Evolutionary conservation across 208 protist species (phyloP).

Genomic region (Kentomonas sorsogonicus): DNA sequence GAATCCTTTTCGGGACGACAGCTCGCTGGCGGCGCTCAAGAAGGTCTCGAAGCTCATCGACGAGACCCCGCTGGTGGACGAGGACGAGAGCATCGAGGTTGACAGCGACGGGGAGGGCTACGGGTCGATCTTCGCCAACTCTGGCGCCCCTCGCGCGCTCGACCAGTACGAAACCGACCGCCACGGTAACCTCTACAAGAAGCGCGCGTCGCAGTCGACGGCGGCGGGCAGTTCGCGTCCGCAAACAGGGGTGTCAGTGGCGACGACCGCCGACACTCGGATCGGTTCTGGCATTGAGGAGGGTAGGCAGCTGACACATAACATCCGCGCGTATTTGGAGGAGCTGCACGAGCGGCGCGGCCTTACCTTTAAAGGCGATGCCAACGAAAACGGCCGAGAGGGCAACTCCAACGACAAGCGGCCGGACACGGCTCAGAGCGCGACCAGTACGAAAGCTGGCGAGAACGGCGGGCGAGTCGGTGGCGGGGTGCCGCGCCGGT

Average conservation of each 20-base stretch:
- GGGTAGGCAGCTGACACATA: slow-evolving; percentile 43
- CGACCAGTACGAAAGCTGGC: neutral
- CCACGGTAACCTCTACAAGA: neutral
- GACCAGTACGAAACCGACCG: neutral
- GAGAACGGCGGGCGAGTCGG: neutral
- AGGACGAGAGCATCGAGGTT: slow-evolving; percentile 46
- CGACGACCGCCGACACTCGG: neutral
- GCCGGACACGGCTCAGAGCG: neutral
- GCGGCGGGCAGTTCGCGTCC: neutral
- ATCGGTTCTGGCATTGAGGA: neutral
- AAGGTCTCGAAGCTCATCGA: slow-evolving; percentile 47
- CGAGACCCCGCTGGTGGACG: slow-evolving; percentile 44
- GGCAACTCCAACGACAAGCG: neutral
- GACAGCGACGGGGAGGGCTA: slow-evolving; percentile 86
- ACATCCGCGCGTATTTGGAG: slow-evolving; percentile 54
- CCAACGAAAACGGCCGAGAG: neutral
- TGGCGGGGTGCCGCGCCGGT: slow-evolving; percentile 14
- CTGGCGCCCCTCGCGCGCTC: neutral
- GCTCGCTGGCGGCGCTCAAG: slow-evolving; percentile 14
- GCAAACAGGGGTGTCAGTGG: neutral
- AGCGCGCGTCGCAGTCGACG: neutral
- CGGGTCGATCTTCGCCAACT: slow-evolving; percentile 47
- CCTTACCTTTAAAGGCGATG: neutral
- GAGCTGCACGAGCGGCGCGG: neutral
- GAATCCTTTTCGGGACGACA: too few species aligned